phyloP scores from a whole-genome alignment of 176 grass and related monocot species.

The Ananas comosus region DNA sequence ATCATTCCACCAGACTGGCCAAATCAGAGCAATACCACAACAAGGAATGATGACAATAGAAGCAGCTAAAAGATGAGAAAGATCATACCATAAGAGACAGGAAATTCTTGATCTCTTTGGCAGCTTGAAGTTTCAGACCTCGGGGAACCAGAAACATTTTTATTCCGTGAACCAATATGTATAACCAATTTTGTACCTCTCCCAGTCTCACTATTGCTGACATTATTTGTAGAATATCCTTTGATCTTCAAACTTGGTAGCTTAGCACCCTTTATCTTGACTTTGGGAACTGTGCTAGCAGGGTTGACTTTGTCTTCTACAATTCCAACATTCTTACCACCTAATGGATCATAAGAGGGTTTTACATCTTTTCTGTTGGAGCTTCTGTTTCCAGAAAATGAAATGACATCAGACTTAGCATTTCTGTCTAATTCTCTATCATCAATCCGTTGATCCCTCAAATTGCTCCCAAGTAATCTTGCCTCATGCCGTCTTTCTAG shows the following conservation, averaged over 20 bases:
- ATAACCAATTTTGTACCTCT: conserved; percentile 94
- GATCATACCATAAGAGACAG: conserved; percentile 50
- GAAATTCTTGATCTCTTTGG: conserved; percentile 65
- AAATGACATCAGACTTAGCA: conserved; percentile 28
- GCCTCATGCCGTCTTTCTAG: conserved; percentile 42
- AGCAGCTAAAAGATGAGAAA: not conserved
- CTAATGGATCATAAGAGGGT: conserved; percentile 8
- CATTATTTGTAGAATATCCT: conserved; percentile 45
- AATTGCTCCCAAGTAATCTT: conserved; percentile 41
- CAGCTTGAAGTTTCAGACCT: conserved; percentile 71
- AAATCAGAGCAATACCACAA: no score
- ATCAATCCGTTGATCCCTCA: conserved; percentile 42
- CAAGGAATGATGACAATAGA: conserved; percentile 20
- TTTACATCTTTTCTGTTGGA: conserved; percentile 30
- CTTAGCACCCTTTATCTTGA: conserved; percentile 64
- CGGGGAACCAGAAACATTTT: conserved; percentile 59
- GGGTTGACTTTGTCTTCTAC: conserved; percentile 20
- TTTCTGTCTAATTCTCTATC: conserved; percentile 30
- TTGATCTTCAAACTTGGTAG: conserved; percentile 53
- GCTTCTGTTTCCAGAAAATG: conserved; percentile 37
- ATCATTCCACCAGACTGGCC: no score
- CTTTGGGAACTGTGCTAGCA: conserved; percentile 43
- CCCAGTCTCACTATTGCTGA: conserved; percentile 42
- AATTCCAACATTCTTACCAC: not conserved
- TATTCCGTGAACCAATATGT: conserved; percentile 73